Evolutionary conservation across 2,329 filamentous ascomycete genomes (phyloP).

Genomic region (Apiospora saccharicola): DNA sequence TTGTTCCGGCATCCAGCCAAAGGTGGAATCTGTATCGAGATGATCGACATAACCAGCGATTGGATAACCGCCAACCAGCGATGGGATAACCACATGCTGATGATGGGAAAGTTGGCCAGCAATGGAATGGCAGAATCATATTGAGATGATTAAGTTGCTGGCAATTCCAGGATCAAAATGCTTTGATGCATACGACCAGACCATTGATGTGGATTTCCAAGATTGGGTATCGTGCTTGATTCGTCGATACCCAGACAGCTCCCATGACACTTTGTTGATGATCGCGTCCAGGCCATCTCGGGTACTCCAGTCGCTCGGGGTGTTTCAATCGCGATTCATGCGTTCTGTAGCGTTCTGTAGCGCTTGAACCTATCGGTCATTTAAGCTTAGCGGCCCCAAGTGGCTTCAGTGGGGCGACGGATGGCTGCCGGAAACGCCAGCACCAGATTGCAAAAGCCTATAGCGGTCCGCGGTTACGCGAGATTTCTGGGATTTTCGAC

Average conservation of each 20-base stretch:
- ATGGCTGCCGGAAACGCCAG: constrained; percentile 6
- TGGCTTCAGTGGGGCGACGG: constrained; percentile 12
- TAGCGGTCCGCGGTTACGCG: constrained; percentile 13
- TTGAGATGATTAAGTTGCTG: no score
- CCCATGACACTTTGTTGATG: not conserved
- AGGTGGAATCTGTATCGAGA: not conserved
- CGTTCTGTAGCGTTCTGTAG: not conserved
- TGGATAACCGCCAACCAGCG: not conserved
- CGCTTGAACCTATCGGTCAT: constrained; percentile 8
- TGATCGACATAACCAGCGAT: not conserved
- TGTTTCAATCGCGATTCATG: constrained; percentile 9
- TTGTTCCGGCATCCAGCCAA: not conserved
- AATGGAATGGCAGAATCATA: no score
- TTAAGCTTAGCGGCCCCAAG: constrained; percentile 10
- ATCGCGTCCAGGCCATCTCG: not conserved
- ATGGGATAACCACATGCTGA: not conserved
- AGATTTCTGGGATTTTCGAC: not conserved
- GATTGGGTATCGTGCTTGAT: not conserved
- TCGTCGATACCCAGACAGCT: not conserved
- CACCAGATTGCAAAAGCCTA: constrained; percentile 3
- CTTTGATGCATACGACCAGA: not conserved
- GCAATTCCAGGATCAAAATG: not conserved
- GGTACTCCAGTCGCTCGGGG: not conserved
- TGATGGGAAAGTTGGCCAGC: not conserved
- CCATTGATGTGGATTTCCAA: not conserved